Evolutionary conservation across 441 rosid genomes (phyloP).

Genomic region (Cnidoscolus chayamansa): DNA sequence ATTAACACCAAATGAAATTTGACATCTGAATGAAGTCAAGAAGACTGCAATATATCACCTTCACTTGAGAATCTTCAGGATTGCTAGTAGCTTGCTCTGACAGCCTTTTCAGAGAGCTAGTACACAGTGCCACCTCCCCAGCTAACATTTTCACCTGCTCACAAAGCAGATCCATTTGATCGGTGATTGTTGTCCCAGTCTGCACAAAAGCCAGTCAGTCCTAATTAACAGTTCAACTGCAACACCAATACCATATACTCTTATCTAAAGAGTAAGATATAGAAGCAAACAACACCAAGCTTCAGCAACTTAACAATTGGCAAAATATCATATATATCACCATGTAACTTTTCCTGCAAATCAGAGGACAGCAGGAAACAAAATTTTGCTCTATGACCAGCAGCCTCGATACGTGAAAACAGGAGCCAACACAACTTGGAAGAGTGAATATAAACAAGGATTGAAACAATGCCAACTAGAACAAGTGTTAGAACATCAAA

Average conservation of each 20-base stretch:
- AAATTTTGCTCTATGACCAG: neutral
- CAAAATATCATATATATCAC: neutral
- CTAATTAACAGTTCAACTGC: slow-evolving; percentile 26
- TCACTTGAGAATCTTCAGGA: slow-evolving; percentile 62
- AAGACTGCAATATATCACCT: slow-evolving; percentile 36
- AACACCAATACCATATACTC: neutral
- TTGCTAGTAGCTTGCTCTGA: slow-evolving; percentile 58
- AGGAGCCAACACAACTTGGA: neutral
- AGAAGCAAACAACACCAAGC: neutral
- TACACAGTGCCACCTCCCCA: slow-evolving; percentile 84
- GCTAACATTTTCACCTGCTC: slow-evolving; percentile 92
- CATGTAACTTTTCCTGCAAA: neutral
- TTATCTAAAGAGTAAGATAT: neutral
- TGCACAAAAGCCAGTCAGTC: slow-evolving; percentile 33
- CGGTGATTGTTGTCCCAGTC: slow-evolving; percentile 66
- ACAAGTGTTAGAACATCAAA: neutral
- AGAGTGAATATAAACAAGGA: neutral
- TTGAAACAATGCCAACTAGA: neutral
- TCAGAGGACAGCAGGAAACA: neutral
- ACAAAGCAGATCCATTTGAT: slow-evolving; percentile 93
- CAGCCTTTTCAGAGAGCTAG: slow-evolving; percentile 75
- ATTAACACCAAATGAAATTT: neutral
- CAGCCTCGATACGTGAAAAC: neutral
- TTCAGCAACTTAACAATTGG: neutral
- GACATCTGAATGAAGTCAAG: neutral